Evolutionary conservation across 768 basidiomycete species (phyloP), one percentile per base, ranked within the genome.

Genomic region (Lenzites betulinus): DNA sequence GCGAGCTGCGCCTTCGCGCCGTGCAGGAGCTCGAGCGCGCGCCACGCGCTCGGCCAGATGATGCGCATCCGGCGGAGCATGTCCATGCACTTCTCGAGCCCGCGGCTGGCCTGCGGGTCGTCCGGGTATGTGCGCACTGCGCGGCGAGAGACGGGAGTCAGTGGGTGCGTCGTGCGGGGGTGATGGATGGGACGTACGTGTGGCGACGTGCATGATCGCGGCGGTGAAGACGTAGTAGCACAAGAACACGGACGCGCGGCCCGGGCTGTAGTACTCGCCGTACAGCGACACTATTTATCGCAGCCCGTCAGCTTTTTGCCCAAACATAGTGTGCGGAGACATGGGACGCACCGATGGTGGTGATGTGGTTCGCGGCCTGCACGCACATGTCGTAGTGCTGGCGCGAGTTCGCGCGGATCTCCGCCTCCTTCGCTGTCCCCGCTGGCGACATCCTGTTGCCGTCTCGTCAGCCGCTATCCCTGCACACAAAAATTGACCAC

Each of bases 171-270:
- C n/a, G n/a, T n/a, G n/a, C n/a, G n/a, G n/a, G 38, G 15, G 38
- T 13, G 35, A n/a, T 8, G 12, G 26, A 3, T 20, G 26, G 20
- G 1, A 51, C 46, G 58, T 67, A 93, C 90, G 72, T 41, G 78
- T 86, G 2, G 85, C 85, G 47, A 90, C 83, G 66, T 92, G 91
- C 88, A 89, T 90, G 53, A 92, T 84, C 58, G 84, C 83, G 16
- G 90, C 89, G 2, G 87, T 87, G 75, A 93, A 93, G 16, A 90
- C 77, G 67, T 91, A 92, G 68, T 91, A 93, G 66, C 83, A 87
- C 28, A 90, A 74, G 69, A 90, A 92, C 4, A 86, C 87, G 1
- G 90, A 76, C 18, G 83, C 83, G 15, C 81, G 81, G 49, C 80
- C 79, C 58, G 90, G 76, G 43, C 81, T 77, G 72, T 88, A 88